Conservation (phyloP, 2,329 filamentous ascomycete species). For the Atkinsonella hypoxylon region DNA sequence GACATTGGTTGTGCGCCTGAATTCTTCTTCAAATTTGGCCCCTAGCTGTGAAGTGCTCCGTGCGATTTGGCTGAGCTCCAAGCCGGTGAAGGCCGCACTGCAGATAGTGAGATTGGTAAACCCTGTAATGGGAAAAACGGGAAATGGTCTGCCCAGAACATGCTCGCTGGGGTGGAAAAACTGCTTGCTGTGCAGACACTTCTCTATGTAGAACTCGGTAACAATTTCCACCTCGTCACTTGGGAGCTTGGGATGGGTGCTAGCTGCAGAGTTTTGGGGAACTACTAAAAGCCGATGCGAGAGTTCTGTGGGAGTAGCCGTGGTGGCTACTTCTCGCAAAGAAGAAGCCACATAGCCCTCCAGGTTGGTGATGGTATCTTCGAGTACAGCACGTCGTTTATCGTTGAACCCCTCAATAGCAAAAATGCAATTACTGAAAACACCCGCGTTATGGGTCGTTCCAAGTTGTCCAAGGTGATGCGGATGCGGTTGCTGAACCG, state of each 20-base stretch:
- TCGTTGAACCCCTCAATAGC: constrained; percentile 47
- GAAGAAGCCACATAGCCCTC: constrained; percentile 32
- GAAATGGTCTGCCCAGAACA: constrained; percentile 66
- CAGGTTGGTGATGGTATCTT: constrained; percentile 35
- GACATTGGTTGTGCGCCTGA: constrained; percentile 61
- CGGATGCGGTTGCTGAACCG: constrained; percentile 5
- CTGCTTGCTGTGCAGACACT: constrained; percentile 65
- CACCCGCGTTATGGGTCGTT: constrained; percentile 18
- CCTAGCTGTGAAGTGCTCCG: constrained; percentile 67
- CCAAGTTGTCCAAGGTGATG: background rate
- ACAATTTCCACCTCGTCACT: constrained; percentile 39
- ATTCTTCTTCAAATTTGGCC: constrained; percentile 66
- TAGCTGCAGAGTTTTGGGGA: constrained; percentile 36
- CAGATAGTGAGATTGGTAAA: constrained; percentile 63
- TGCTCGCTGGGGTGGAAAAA: constrained; percentile 59
- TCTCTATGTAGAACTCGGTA: constrained; percentile 90
- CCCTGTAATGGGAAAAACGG: constrained; percentile 53
- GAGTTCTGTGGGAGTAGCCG: constrained; percentile 17
- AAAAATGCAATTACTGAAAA: constrained; percentile 46
- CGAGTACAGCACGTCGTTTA: constrained; percentile 36
- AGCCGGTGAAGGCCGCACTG: constrained; percentile 70
- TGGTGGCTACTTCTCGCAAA: constrained; percentile 27
- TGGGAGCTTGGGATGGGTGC: constrained; percentile 27
- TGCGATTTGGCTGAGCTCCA: constrained; percentile 76
- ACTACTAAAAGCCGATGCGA: constrained; percentile 39